Evolutionary conservation across 257 asterid species (phyloP).

Genomic region (Primulina huaijiensis): DNA sequence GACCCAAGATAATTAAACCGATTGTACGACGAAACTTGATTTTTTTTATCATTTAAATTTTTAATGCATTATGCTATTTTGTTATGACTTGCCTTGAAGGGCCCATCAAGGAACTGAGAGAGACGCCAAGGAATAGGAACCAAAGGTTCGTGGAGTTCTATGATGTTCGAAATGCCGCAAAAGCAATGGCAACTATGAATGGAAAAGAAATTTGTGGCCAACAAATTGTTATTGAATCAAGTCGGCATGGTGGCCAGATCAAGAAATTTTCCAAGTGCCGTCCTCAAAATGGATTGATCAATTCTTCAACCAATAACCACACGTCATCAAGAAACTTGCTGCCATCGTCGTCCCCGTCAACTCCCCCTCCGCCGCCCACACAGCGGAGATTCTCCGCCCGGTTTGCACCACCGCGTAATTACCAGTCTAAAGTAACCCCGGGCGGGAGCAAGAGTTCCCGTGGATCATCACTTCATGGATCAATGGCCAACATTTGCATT

Average conservation of each 20-base stretch:
- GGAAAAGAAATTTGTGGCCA: constrained; percentile 50
- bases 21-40: neutral
- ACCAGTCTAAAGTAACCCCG: constrained; percentile 35
- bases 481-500: constrained; percentile 36
- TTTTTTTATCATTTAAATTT: neutral
- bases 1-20: neutral
- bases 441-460: constrained; percentile 41
- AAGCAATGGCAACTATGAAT: constrained; percentile 56
- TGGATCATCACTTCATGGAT: constrained; percentile 41
- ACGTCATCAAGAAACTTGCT: constrained; percentile 17
- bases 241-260: constrained; percentile 75
- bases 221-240: constrained; percentile 51
- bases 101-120: constrained; percentile 83
- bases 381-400: neutral
- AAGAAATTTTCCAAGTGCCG: constrained; percentile 22
- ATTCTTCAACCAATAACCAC: neutral
- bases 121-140: constrained; percentile 65
- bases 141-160: constrained; percentile 84
- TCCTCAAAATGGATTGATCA: neutral
- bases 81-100: constrained; percentile 35
- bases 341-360: constrained; percentile 3
- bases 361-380: constrained; percentile 12
- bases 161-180: constrained; percentile 71
- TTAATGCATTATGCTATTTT: neutral
- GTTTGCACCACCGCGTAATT: constrained; percentile 3